Conservation (phyloP, 345 rosid genomes). For the Turnera subulata region DNA sequence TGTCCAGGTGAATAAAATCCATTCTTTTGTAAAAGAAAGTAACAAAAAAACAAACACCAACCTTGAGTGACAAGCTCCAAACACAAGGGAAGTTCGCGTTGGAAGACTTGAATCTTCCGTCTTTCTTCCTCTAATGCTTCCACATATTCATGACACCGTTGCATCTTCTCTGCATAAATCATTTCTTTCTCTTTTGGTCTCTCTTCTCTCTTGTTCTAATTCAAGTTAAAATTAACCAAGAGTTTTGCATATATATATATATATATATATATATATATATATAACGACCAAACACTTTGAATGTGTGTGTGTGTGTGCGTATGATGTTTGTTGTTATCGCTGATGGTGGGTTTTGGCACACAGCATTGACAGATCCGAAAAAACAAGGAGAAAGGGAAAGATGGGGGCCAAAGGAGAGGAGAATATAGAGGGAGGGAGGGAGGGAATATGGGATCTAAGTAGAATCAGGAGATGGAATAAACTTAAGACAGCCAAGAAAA, state of each 20-base stretch:
- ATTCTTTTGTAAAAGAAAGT: too few species aligned
- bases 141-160: conserved; percentile 54
- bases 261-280: too few species aligned
- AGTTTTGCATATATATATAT: too few species aligned
- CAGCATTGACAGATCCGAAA: conserved; percentile 49
- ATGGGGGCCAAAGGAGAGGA: too few species aligned
- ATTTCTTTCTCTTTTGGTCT: conserved; percentile 9
- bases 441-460: conserved; percentile 63
- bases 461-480: conserved; percentile 65
- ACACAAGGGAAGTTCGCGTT: conserved; percentile 93
- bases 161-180: conserved; percentile 49
- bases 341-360: background rate
- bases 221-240: too few species aligned
- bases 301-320: too few species aligned
- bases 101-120: conserved; percentile 84
- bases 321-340: background rate
- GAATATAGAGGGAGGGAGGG: conserved; percentile 8
- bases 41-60: conserved; percentile 6
- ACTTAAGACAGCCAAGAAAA: conserved; percentile 14
- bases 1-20: too few species aligned
- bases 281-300: background rate
- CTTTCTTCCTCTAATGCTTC: conserved; percentile 81
- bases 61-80: conserved; percentile 90
- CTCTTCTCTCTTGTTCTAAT: background rate
- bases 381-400: conserved; percentile 7